Conservation (phyloP, 192 early-diverging fungal species). For the Lobosporangium transversale region DNA sequence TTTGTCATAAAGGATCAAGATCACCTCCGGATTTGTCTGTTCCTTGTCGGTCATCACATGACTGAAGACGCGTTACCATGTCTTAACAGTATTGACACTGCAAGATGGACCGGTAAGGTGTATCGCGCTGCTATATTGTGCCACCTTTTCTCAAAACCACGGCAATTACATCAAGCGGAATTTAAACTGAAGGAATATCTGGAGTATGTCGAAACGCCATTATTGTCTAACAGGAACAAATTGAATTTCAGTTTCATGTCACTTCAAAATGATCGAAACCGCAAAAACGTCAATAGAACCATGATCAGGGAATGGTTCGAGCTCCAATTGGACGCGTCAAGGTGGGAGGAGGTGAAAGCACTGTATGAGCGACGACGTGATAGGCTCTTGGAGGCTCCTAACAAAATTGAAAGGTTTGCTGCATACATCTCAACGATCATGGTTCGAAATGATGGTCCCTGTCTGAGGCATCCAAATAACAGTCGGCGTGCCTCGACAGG, state of each 20-base stretch:
- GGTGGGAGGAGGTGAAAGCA: slow-evolving; percentile 32
- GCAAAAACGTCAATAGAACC: background rate
- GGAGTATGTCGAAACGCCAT: background rate
- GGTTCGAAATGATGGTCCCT: background rate
- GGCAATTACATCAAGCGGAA: slow-evolving; percentile 28
- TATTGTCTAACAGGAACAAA: background rate
- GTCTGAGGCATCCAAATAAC: background rate
- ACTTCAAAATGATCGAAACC: background rate
- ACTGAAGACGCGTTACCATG: slow-evolving; percentile 13
- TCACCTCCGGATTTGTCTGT: slow-evolving; percentile 16
- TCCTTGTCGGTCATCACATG: slow-evolving; percentile 8
- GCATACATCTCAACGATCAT: background rate
- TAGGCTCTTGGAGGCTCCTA: slow-evolving; percentile 10
- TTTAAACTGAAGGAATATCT: slow-evolving; percentile 15
- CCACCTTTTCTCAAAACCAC: slow-evolving; percentile 28
- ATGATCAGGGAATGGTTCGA: slow-evolving; percentile 22
- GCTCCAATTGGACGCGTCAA: slow-evolving; percentile 19
- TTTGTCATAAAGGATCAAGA: slow-evolving; percentile 8
- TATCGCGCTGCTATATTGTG: slow-evolving; percentile 24
- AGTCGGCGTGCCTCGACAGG: background rate
- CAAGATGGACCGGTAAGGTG: slow-evolving; percentile 3
- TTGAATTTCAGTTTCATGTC: too few species aligned
- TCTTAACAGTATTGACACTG: slow-evolving; percentile 3
- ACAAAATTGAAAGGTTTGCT: slow-evolving; percentile 15
- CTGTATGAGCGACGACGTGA: slow-evolving; percentile 24